Evolutionary conservation across 2,329 filamentous ascomycete genomes (phyloP), one percentile per base, ranked within the genome.

Genomic region (Botrytis porri): DNA sequence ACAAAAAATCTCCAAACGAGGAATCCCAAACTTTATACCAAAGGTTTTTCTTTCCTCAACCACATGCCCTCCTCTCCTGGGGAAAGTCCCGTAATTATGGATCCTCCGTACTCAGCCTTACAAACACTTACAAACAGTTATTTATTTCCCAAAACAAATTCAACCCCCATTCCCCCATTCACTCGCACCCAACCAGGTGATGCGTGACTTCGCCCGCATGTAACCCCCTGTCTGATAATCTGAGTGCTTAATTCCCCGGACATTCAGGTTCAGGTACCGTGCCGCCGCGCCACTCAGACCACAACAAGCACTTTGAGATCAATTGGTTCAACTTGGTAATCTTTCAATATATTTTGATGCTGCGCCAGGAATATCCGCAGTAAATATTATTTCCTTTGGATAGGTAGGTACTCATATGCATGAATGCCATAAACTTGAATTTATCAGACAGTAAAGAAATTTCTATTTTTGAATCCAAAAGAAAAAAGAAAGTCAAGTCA

Each of bases 71-170:
- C n/a, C n/a, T 3, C 14, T 20, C 10, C 57, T 35, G 3, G 25
- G 4, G n/a, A 18, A 18, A 29, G n/a, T 57, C 51, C 16, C 57
- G 18, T 35, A 35, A 59, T 35, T 2, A 20, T 32, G 16, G 22
- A 25, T n/a, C 9, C 8, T 16, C 37, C 32, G 8, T 29, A 57
- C 65, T 67, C 65, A 57, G 65, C 65, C 65, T 67, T 67, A 67
- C 65, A 67, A 57, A 41, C 45, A 32, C 18, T 57, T n/a, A n/a
- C n/a, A n/a, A n/a, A n/a, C n/a, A n/a, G n/a, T n/a, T n/a, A n/a
- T n/a, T n/a, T 39, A 4, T 29, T 41, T n/a, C 25, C 35, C 16
- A 63, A 29, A 16, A 22, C 8, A 29, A 20, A 39, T 29, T 20
- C 35, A 29, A 18, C 6, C 16, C 4, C 57, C n/a, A n/a, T n/a